These are phyloP conservation scores for Neurospora sp. DNA, from an alignment of 495 filamentous ascomycete species.

Conservation along the genomic window DNA sequence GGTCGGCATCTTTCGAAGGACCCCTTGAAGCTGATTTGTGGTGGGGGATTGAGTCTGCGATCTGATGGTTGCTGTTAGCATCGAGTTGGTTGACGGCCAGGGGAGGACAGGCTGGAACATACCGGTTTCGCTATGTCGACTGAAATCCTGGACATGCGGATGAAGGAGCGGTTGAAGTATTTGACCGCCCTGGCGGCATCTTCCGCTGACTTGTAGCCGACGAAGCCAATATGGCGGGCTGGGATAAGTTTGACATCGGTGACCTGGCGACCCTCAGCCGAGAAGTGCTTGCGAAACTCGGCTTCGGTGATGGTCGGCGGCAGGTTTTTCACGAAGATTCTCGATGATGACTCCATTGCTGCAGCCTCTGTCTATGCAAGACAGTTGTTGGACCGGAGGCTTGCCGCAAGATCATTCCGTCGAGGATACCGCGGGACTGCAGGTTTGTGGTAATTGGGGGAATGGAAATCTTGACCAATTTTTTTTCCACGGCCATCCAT, in stretches of 20 bases:
- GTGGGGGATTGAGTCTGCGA: constrained; percentile 12
- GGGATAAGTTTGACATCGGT: constrained; percentile 89
- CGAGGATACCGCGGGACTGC: not conserved
- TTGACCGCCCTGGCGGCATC: constrained; percentile 73
- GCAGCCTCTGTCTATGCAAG: constrained; percentile 9
- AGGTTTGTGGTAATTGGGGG: not conserved
- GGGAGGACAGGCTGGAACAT: constrained; percentile 21
- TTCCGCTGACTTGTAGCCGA: constrained; percentile 79
- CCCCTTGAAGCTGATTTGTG: constrained; percentile 6
- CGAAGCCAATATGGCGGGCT: constrained; percentile 83
- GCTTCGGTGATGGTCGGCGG: constrained; percentile 63
- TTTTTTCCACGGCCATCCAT: not conserved
- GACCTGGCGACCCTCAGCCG: constrained; percentile 54
- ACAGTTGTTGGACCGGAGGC: constrained; percentile 10
- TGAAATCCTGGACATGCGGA: constrained; percentile 89
- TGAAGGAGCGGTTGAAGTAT: constrained; percentile 90
- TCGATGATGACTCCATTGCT: constrained; percentile 61
- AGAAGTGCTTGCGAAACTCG: constrained; percentile 81
- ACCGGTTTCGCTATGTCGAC: constrained; percentile 88
- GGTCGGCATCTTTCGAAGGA: constrained; percentile 1
- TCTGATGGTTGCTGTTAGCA: constrained; percentile 6
- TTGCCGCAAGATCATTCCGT: constrained; percentile 17
- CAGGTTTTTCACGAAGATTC: constrained; percentile 83
- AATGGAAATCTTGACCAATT: not conserved
- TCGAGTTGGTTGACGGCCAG: not conserved